A percentile compares a stretch with the other conserved stretches of the same genome.
phyloP scores from a whole-genome alignment of 345 rosid species.

The Acer yangbiense region DNA sequence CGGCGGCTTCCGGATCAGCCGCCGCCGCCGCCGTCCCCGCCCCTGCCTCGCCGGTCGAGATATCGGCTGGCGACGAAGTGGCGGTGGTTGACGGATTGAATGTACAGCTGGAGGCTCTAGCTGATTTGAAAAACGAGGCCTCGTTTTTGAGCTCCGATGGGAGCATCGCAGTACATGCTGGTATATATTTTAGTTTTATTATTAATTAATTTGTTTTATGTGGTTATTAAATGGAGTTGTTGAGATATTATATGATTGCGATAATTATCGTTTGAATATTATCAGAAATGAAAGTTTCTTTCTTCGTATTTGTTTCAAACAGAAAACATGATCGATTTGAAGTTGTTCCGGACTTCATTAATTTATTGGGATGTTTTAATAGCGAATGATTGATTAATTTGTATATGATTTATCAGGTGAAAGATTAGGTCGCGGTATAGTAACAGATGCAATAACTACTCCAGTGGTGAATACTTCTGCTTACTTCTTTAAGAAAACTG shows the following conservation, averaged over 20 bases:
- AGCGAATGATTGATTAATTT: conserved; percentile 12
- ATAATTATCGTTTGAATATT: not conserved
- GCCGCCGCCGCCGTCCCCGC: conserved; percentile 44
- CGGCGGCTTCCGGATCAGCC: conserved; percentile 45
- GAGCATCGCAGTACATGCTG: conserved; percentile 92
- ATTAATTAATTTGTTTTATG: not conserved
- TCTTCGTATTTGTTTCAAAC: not conserved
- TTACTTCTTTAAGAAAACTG: conserved; percentile 83
- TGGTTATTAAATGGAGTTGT: not conserved
- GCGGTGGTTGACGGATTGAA: conserved; percentile 46
- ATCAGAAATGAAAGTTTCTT: not conserved
- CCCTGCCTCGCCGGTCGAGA: conserved; percentile 43
- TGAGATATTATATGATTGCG: not conserved
- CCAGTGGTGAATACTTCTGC: conserved; percentile 96
- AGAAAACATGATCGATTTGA: not conserved
- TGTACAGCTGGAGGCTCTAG: conserved; percentile 57
- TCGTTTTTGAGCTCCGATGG: conserved; percentile 88
- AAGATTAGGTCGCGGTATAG: conserved; percentile 92
- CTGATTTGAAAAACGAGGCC: conserved; percentile 26
- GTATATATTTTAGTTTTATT: conserved; percentile 30
- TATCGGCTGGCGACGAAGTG: conserved; percentile 35
- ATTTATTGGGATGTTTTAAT: not conserved
- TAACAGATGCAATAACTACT: conserved; percentile 95
- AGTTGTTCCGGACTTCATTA: not conserved
- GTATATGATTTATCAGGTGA: conserved; percentile 56